Conservation (phyloP, 805 yeast species). For the Yarrowia bubula region DNA sequence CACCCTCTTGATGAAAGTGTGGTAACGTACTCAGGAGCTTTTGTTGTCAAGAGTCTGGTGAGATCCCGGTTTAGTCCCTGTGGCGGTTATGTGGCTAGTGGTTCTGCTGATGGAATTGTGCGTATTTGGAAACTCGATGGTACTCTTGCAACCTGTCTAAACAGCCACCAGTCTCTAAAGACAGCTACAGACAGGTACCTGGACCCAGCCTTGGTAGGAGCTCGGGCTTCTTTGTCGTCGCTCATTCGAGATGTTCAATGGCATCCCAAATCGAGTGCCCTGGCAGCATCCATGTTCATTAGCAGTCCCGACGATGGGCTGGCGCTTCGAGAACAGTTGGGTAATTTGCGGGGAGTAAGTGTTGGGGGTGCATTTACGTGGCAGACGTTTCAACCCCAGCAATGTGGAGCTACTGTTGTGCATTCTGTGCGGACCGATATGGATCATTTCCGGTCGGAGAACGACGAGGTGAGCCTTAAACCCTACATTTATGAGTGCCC, state of each 20-base stretch:
- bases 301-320: conserved; percentile 15
- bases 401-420: conserved; percentile 16
- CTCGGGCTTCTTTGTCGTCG: conserved; percentile 14
- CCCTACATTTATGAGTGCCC: conserved; percentile 14
- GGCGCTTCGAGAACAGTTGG: background rate
- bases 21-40: conserved; percentile 8
- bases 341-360: background rate
- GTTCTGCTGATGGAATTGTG: conserved; percentile 18
- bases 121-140: conserved; percentile 20
- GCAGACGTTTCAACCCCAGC: conserved; percentile 22
- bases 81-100: conserved; percentile 23
- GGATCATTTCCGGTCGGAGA: background rate
- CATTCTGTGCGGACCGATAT: background rate
- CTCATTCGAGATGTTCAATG: conserved; percentile 9
- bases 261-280: conserved; percentile 4
- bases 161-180: background rate
- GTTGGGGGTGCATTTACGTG: conserved; percentile 20
- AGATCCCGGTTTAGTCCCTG: conserved; percentile 22
- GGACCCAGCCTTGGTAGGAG: background rate
- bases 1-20: conserved; percentile 25
- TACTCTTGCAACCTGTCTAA: conserved; percentile 2
- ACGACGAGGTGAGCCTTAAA: background rate
- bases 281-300: conserved; percentile 22
- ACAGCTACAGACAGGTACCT: background rate
- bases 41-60: conserved; percentile 13